Evolutionary conservation across 108 stramenopile genomes (phyloP).

Genomic region (Mayamaea pseudoterrestris): DNA sequence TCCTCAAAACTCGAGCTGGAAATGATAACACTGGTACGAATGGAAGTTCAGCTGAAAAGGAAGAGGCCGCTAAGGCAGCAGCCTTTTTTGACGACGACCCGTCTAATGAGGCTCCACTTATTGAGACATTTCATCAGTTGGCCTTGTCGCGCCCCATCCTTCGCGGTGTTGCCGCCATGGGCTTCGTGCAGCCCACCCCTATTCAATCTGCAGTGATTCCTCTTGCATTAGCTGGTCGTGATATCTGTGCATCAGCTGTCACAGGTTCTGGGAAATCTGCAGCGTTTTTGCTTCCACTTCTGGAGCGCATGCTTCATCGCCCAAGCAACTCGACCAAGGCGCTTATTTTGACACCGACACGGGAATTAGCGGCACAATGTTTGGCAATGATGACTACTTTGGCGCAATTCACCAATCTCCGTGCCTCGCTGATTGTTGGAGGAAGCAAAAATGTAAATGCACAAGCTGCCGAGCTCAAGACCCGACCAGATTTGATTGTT

Average conservation of each 20-base stretch:
- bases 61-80: conserved; percentile 59
- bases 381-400: conserved; percentile 79
- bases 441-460: conserved; percentile 90
- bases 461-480: conserved; percentile 87
- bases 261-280: conserved; percentile 89
- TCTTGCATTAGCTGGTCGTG: conserved; percentile 83
- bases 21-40: conserved; percentile 27
- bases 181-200: conserved; percentile 89
- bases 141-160: conserved; percentile 89
- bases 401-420: conserved; percentile 79
- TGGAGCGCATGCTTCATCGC: conserved; percentile 87
- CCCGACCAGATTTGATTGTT: conserved; percentile 88
- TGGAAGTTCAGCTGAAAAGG: conserved; percentile 20
- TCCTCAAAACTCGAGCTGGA: conserved; percentile 23
- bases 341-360: conserved; percentile 86
- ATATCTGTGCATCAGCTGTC: conserved; percentile 83
- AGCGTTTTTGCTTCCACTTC: conserved; percentile 90
- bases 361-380: conserved; percentile 93
- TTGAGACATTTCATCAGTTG: conserved; percentile 80
- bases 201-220: conserved; percentile 91
- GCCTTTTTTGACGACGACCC: conserved; percentile 49
- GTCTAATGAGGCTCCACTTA: conserved; percentile 4
- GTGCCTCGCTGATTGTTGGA: conserved; percentile 78
- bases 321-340: conserved; percentile 56
- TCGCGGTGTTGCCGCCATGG: conserved; percentile 88